Conservation (phyloP, 73 alveolate genomes). For the Paramecium bursaria region DNA sequence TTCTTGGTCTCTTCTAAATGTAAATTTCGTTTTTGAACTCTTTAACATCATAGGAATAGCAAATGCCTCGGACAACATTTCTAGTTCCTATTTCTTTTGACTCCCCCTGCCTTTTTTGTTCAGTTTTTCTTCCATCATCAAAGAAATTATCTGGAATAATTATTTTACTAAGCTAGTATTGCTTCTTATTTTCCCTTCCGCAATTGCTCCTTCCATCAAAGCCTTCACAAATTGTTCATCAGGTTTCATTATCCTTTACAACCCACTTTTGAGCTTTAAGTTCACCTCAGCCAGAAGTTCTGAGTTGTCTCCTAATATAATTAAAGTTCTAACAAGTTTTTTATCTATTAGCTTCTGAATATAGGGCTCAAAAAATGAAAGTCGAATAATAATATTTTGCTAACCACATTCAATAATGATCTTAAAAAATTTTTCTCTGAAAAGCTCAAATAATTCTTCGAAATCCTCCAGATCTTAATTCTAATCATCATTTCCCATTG, state of each 20-base stretch:
- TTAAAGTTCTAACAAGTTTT: background rate
- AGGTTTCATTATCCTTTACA: background rate
- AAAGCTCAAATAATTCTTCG: background rate
- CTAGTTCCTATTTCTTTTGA: background rate
- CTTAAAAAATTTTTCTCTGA: background rate
- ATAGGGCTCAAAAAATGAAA: background rate
- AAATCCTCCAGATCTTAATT: background rate
- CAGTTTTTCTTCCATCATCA: background rate
- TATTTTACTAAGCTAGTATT: constrained; percentile 10
- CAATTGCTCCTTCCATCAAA: constrained; percentile 11
- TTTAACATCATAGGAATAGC: background rate
- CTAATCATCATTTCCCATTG: background rate
- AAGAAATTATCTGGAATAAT: background rate
- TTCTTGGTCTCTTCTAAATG: constrained; percentile 28
- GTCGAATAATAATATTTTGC: background rate
- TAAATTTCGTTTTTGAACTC: constrained; percentile 20
- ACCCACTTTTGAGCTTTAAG: constrained; percentile 7
- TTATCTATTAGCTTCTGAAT: background rate
- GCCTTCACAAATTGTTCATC: background rate
- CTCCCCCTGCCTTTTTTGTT: background rate
- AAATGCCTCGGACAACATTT: background rate
- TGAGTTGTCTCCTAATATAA: background rate
- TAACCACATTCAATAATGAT: too few relatives aligned
- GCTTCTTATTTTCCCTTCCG: background rate
- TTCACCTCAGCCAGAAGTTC: background rate